Conservation (phyloP, 2,329 filamentous ascomycete species). For the Macrophomina phaseolina region DNA sequence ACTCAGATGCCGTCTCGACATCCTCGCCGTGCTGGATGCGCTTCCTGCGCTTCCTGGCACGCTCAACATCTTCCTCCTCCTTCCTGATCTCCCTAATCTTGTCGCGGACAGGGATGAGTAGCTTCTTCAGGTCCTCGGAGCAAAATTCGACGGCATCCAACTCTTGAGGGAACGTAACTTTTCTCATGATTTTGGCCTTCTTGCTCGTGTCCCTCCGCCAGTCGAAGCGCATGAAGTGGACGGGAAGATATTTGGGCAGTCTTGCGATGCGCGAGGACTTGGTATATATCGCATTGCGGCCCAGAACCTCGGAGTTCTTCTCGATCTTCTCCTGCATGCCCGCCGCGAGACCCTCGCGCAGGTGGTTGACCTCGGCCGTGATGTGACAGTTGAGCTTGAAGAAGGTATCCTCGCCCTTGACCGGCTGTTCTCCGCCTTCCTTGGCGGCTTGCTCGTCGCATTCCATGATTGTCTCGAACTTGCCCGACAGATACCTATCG, state of each 20-base stretch:
- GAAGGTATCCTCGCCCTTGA: slow-evolving; percentile 74
- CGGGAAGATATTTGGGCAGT: slow-evolving; percentile 91
- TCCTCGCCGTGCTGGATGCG: slow-evolving; percentile 62
- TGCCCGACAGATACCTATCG: slow-evolving; percentile 87
- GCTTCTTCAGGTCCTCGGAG: slow-evolving; percentile 82
- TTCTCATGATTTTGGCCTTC: slow-evolving; percentile 99
- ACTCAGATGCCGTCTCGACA: slow-evolving; percentile 47
- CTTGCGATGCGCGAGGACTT: slow-evolving; percentile 90
- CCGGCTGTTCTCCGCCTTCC: slow-evolving; percentile 73
- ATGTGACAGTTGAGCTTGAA: slow-evolving; percentile 98
- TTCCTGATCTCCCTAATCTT: slow-evolving; percentile 95
- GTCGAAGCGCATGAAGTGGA: slow-evolving; percentile 98
- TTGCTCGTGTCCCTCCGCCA: slow-evolving; percentile 96
- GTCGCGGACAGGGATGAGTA: slow-evolving; percentile 89
- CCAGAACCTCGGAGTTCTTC: slow-evolving; percentile 81
- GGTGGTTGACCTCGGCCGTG: slow-evolving; percentile 81
- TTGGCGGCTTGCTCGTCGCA: slow-evolving; percentile 83
- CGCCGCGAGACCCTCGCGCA: slow-evolving; percentile 84
- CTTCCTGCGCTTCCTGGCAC: slow-evolving; percentile 91
- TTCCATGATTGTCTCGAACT: slow-evolving; percentile 77
- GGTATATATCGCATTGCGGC: slow-evolving; percentile 81
- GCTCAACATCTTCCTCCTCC: slow-evolving; percentile 91
- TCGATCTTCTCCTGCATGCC: slow-evolving; percentile 88
- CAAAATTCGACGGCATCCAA: slow-evolving; percentile 95
- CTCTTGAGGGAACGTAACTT: slow-evolving; percentile 94